A percentile compares a stretch with the other conserved stretches of the same genome.
phyloP scores from a whole-genome alignment of 768 basidiomycete genomes.

The Pleurotus citrinopileatus region DNA sequence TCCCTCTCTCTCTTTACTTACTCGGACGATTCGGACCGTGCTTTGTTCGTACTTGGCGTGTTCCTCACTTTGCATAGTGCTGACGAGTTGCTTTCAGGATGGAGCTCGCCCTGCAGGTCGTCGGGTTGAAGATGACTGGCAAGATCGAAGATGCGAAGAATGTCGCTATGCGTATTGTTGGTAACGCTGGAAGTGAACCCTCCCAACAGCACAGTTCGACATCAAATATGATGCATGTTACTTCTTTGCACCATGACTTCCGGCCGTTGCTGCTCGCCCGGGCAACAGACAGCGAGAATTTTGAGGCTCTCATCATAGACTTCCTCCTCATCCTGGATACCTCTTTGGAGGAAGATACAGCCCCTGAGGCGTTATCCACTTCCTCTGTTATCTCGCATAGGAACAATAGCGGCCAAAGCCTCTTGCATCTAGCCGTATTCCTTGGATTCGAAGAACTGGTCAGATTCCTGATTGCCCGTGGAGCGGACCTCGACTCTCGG shows the following conservation, averaged over 20 bases:
- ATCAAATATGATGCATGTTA: conserved; percentile 53
- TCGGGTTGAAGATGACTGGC: conserved; percentile 95
- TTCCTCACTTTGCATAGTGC: conserved; percentile 20
- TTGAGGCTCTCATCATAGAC: conserved; percentile 76
- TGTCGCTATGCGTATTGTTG: conserved; percentile 91
- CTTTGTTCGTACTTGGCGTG: conserved; percentile 56
- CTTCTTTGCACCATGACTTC: conserved; percentile 48
- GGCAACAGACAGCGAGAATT: conserved; percentile 54
- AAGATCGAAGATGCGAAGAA: conserved; percentile 92
- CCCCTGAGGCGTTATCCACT: conserved; percentile 40
- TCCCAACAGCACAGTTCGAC: conserved; percentile 30
- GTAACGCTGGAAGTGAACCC: conserved; percentile 57
- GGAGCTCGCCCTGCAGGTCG: conserved; percentile 93
- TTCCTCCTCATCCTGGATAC: conserved; percentile 80
- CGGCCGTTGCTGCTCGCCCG: conserved; percentile 55
- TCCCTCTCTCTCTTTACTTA: conserved; percentile 80
- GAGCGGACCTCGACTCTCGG: conserved; percentile 76
- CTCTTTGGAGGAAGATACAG: conserved; percentile 40
- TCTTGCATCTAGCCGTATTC: conserved; percentile 85
- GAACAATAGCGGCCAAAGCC: conserved; percentile 74
- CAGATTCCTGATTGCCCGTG: conserved; percentile 66
- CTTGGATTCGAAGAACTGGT: conserved; percentile 73
- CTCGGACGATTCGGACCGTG: conserved; percentile 85
- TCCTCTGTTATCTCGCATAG: conserved; percentile 64
- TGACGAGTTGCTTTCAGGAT: conserved; percentile 50